These are phyloP conservation scores for Penicillium dipodomyicola DNA, from an alignment of 495 filamentous ascomycete species.

Conservation along the genomic window DNA sequence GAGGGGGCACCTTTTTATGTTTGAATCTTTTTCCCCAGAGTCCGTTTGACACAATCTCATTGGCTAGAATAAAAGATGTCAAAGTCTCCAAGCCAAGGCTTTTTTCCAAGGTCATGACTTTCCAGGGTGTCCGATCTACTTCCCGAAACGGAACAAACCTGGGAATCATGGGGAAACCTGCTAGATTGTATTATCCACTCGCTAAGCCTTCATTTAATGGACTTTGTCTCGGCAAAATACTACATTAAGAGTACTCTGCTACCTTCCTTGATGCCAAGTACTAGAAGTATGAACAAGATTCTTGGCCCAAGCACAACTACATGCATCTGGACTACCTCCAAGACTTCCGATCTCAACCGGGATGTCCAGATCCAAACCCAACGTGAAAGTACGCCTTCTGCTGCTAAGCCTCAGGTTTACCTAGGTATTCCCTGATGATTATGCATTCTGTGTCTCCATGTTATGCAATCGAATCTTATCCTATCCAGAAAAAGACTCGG, in stretches of 20 bases:
- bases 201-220: background rate
- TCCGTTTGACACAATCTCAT: constrained; percentile 11
- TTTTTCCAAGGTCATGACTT: background rate
- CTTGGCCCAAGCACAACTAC: background rate
- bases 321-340: background rate
- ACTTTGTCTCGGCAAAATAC: background rate
- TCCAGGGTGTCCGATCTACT: constrained; percentile 11
- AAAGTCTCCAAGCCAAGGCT: constrained; percentile 1
- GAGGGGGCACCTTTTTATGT: constrained; percentile 19
- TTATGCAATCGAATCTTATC: background rate
- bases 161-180: constrained; percentile 4
- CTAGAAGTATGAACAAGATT: background rate
- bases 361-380: background rate
- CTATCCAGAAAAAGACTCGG: background rate
- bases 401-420: background rate
- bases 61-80: constrained; percentile 8
- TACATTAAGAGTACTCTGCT: background rate
- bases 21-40: background rate
- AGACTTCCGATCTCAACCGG: background rate
- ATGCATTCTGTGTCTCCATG: background rate
- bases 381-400: background rate
- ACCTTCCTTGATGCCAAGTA: background rate
- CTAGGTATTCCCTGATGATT: background rate
- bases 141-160: constrained; percentile 7
- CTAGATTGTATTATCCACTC: background rate